Percentiles rank a stretch among this genome's conserved stretches.
These are phyloP conservation scores for Coniochaeta prunicola DNA, from an alignment of 2,329 filamentous ascomycete species.

Conservation along the genomic window DNA sequence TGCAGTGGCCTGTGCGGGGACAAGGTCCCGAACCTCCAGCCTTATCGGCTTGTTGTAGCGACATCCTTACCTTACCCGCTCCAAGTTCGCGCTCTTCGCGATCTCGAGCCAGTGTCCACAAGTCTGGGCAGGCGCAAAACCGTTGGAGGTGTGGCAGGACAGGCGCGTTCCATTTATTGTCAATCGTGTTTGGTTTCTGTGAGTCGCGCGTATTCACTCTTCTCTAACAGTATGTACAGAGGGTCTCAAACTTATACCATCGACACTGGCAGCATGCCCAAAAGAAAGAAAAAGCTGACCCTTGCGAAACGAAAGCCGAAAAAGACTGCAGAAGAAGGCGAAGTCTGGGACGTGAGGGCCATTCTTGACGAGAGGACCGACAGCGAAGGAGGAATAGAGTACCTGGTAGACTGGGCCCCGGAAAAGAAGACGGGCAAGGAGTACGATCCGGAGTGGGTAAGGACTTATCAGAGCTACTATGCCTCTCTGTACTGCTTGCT, in stretches of 20 bases:
- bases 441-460: slow-evolving; percentile 1
- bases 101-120: neutral
- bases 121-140: neutral
- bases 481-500: no score
- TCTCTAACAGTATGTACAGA: neutral
- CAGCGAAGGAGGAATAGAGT: neutral
- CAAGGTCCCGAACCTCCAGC: neutral
- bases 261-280: neutral
- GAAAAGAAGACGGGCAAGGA: neutral
- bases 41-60: neutral
- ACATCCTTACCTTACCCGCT: neutral
- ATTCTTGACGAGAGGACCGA: neutral
- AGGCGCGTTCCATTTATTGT: neutral
- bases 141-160: neutral
- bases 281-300: neutral
- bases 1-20: neutral
- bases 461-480: neutral
- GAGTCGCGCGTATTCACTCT: neutral
- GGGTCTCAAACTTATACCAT: neutral
- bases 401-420: neutral
- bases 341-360: neutral
- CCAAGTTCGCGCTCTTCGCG: neutral
- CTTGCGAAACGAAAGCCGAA: neutral
- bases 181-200: neutral
- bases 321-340: neutral